Conservation (phyloP, 176 grass and related monocot genomes). For the Ananas comosus region DNA sequence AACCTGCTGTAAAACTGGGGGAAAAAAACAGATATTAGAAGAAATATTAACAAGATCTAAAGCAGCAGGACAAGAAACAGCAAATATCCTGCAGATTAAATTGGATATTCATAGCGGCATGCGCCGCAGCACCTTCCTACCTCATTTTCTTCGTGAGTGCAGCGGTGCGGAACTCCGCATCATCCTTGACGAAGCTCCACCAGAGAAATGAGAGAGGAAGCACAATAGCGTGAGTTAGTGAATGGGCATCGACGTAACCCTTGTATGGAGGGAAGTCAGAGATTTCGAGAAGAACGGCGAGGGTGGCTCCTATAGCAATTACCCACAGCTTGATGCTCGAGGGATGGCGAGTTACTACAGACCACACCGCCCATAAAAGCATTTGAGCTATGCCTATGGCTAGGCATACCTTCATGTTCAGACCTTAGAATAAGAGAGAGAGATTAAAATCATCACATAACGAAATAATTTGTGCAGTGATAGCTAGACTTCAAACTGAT, state of each 20-base stretch:
- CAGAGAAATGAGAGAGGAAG: slow-evolving; percentile 61
- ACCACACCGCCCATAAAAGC: slow-evolving; percentile 73
- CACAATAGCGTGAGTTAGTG: slow-evolving; percentile 37
- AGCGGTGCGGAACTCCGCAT: slow-evolving; percentile 56
- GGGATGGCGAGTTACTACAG: slow-evolving; percentile 49
- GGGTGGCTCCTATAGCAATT: slow-evolving; percentile 31
- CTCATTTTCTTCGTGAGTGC: slow-evolving; percentile 57
- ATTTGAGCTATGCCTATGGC: slow-evolving; percentile 38
- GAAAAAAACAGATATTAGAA: slow-evolving; percentile 12
- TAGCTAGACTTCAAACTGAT: neutral
- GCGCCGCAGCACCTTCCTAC: slow-evolving; percentile 22
- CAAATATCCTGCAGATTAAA: slow-evolving; percentile 9
- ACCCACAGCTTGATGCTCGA: slow-evolving; percentile 53
- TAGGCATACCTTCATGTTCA: slow-evolving; percentile 71
- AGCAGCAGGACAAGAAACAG: slow-evolving; percentile 6
- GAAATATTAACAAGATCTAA: slow-evolving; percentile 36
- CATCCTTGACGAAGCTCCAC: slow-evolving; percentile 90
- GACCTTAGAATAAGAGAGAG: slow-evolving; percentile 17
- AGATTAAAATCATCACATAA: neutral
- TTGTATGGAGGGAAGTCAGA: slow-evolving; percentile 63
- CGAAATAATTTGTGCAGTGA: neutral
- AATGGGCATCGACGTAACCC: slow-evolving; percentile 71
- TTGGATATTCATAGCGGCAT: neutral
- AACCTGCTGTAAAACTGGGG: neutral
- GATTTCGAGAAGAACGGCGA: slow-evolving; percentile 41